Percentiles rank a stretch among this genome's conserved stretches.
Evolutionary conservation across 192 early-diverging fungal species (phyloP).

Genomic region (Coemansia sp.): DNA sequence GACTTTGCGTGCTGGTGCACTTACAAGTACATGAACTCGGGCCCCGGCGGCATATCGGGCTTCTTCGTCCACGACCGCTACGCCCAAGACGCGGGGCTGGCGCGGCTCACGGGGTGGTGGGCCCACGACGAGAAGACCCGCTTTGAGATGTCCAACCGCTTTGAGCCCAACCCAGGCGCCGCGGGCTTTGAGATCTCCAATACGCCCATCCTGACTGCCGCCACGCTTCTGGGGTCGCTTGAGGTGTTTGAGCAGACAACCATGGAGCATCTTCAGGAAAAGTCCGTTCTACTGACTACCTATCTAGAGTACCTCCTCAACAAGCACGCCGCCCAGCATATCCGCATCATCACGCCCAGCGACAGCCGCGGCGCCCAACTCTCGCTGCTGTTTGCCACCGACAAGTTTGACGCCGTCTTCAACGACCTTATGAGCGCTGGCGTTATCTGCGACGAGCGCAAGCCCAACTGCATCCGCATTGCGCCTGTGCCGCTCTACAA

Average conservation of each 20-base stretch:
- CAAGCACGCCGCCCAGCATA: slow-evolving; percentile 32
- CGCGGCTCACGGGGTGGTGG: slow-evolving; percentile 93
- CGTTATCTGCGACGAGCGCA: slow-evolving; percentile 86
- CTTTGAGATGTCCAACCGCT: slow-evolving; percentile 88
- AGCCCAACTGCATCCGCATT: slow-evolving; percentile 89
- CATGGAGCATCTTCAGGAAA: slow-evolving; percentile 71
- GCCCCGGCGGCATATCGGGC: slow-evolving; percentile 92
- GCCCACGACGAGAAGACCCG: slow-evolving; percentile 80
- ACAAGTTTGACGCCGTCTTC: slow-evolving; percentile 64
- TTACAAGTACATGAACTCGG: slow-evolving; percentile 99
- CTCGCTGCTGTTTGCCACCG: slow-evolving; percentile 64
- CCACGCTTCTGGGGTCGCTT: slow-evolving; percentile 77
- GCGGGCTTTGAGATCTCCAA: slow-evolving; percentile 88
- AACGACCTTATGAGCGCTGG: slow-evolving; percentile 63
- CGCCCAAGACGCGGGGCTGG: slow-evolving; percentile 60
- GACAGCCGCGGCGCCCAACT: slow-evolving; percentile 86
- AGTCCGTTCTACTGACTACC: slow-evolving; percentile 79
- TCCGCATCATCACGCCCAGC: slow-evolving; percentile 80
- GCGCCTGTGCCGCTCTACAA: slow-evolving; percentile 93
- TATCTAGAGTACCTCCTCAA: slow-evolving; percentile 83
- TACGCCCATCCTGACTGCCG: slow-evolving; percentile 77
- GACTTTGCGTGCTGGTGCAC: slow-evolving; percentile 99
- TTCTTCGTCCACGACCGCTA: slow-evolving; percentile 90
- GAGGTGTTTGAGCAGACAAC: slow-evolving; percentile 77
- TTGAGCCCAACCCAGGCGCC: slow-evolving; percentile 81